A percentile compares a stretch with the other conserved stretches of the same genome.
These are phyloP conservation scores for Schizophyllum commune DNA, from an alignment of 1,284 basidiomycete species.

Conservation along the genomic window DNA sequence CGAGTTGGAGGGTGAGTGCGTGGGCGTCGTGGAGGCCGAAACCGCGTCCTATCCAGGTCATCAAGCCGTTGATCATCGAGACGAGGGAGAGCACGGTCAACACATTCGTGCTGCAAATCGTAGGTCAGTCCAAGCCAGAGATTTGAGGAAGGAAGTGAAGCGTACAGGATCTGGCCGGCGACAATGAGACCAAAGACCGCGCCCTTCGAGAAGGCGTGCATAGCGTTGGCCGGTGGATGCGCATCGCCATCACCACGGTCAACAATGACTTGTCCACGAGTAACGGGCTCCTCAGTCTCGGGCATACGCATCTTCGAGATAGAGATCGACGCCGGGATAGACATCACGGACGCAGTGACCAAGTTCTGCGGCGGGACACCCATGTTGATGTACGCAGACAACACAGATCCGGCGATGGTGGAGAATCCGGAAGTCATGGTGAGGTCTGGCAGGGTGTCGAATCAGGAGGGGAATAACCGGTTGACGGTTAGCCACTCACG, in stretches of 20 bases:
- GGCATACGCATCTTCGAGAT: constrained; percentile 84
- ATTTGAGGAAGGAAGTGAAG: constrained; percentile 5
- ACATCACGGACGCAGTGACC: constrained; percentile 89
- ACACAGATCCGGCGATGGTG: constrained; percentile 85
- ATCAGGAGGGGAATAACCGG: not conserved
- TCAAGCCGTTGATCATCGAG: constrained; percentile 74
- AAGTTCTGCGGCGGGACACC: constrained; percentile 82
- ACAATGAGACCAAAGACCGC: constrained; percentile 82
- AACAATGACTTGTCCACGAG: constrained; percentile 72
- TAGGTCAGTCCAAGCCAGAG: not conserved
- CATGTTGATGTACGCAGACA: constrained; percentile 76
- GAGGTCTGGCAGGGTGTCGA: constrained; percentile 38
- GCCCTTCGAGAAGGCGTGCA: constrained; percentile 87
- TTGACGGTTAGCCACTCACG: constrained; percentile 28
- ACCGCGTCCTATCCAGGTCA: constrained; percentile 85
- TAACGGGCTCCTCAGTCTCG: constrained; percentile 79
- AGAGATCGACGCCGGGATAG: constrained; percentile 88
- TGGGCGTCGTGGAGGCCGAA: constrained; percentile 60
- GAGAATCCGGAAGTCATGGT: constrained; percentile 90
- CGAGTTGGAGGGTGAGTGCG: constrained; percentile 75
- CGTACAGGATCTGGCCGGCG: constrained; percentile 78
- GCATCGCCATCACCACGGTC: constrained; percentile 63
- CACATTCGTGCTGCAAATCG: constrained; percentile 54
- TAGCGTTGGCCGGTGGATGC: constrained; percentile 56
- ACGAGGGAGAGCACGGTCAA: constrained; percentile 77